A percentile compares a stretch with the other conserved stretches of the same genome.
These are phyloP conservation scores for Psilocybe tampanensis DNA, from an alignment of 768 basidiomycete species.

Conservation along the genomic window DNA sequence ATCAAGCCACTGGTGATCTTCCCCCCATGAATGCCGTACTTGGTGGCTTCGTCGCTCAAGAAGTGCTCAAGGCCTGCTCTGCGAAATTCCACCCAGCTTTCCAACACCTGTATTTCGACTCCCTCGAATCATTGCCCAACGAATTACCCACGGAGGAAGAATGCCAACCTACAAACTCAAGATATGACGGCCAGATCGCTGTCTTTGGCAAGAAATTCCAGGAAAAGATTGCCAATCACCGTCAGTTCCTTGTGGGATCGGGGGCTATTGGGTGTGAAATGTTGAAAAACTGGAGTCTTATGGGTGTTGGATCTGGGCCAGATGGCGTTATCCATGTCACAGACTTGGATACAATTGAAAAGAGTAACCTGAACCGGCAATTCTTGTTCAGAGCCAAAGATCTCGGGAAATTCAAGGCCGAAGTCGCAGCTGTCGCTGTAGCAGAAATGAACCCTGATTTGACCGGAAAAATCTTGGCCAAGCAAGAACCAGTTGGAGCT, in stretches of 20 bases:
- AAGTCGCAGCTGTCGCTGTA: conserved; percentile 89
- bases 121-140: conserved; percentile 89
- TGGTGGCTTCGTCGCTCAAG: conserved; percentile 97
- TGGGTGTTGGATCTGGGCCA: conserved; percentile 85
- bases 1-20: conserved; percentile 89
- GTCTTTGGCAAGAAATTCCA: conserved; percentile 96
- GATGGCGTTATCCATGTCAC: conserved; percentile 89
- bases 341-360: conserved; percentile 98
- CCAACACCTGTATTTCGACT: conserved; percentile 96
- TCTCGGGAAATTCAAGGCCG: conserved; percentile 95
- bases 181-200: conserved; percentile 94
- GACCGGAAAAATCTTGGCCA: conserved; percentile 80
- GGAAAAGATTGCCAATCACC: conserved; percentile 83
- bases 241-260: conserved; percentile 97
- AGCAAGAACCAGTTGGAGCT: conserved; percentile 92
- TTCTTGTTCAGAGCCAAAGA: conserved; percentile 98
- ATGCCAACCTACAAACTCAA: conserved; percentile 75
- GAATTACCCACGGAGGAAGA: conserved; percentile 79
- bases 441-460: conserved; percentile 95
- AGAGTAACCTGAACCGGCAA: conserved; percentile 97
- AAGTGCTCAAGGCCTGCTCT: conserved; percentile 94
- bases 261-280: conserved; percentile 99
- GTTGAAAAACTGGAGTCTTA: conserved; percentile 99
- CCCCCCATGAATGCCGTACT: conserved; percentile 91
- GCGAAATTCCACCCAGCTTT: conserved; percentile 98